Evolutionary conservation across 2,329 filamentous ascomycete genomes (phyloP).

Genomic region (Colletotrichum kahawae): DNA sequence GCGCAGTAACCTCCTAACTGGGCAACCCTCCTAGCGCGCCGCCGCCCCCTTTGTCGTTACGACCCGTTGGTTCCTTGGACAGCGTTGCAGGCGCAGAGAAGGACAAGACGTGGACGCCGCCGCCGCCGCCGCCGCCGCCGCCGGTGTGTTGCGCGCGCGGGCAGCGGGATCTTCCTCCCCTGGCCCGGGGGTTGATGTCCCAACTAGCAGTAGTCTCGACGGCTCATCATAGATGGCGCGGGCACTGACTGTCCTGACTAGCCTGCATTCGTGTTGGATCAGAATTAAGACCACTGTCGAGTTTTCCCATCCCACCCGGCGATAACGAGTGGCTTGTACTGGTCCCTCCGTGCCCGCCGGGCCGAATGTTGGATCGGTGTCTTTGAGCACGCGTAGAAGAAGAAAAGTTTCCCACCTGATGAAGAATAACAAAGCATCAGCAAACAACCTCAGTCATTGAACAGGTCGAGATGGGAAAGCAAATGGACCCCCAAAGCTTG

Average conservation of each 20-base stretch:
- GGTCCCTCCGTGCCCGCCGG: background rate
- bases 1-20: background rate
- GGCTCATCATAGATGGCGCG: background rate
- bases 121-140: background rate
- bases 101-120: background rate
- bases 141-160: conserved; percentile 1
- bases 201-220: background rate
- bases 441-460: background rate
- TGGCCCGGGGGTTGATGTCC: background rate
- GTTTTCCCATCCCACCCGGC: background rate
- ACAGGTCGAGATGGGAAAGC: background rate
- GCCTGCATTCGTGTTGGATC: background rate
- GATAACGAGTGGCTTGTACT: background rate
- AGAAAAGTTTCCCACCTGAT: background rate
- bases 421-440: background rate
- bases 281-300: background rate
- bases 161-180: conserved; percentile 6
- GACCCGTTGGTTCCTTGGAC: background rate
- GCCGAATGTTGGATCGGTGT: background rate
- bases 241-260: conserved; percentile 1
- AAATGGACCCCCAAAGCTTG: background rate
- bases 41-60: background rate
- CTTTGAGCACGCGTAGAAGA: background rate
- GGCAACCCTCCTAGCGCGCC: background rate
- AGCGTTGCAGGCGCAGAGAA: background rate